These are phyloP conservation scores for Pythium angustatum DNA, from an alignment of 352 stramenopile species.

Conservation along the genomic window DNA sequence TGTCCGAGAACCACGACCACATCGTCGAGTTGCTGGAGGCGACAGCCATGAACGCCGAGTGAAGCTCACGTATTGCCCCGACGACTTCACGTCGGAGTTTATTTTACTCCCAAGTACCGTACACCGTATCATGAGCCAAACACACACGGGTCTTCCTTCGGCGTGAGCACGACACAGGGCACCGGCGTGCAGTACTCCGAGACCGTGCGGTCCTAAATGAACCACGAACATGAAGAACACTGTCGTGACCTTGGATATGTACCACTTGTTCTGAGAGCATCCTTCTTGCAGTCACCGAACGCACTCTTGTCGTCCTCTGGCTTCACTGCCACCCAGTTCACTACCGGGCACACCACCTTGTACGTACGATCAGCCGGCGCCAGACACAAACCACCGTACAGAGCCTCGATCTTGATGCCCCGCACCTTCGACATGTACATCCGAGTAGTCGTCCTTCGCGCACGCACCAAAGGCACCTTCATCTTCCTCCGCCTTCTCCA, in stretches of 20 bases:
- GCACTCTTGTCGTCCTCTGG: not conserved
- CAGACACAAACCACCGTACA: not conserved
- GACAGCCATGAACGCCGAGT: no score
- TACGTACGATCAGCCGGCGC: not conserved
- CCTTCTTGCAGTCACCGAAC: no score
- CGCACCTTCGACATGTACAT: slow-evolving; percentile 2
- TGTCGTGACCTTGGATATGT: no score
- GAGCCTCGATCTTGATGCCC: not conserved
- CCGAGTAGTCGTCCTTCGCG: not conserved
- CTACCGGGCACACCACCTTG: not conserved
- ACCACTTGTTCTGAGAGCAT: no score
- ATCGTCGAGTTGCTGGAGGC: no score
- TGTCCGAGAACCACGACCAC: no score
- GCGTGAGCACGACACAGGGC: not conserved
- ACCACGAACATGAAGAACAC: no score
- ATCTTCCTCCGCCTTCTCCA: slow-evolving; percentile 1
- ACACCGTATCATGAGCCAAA: not conserved
- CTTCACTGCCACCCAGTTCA: not conserved
- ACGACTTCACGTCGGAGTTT: no score
- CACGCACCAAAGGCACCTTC: not conserved
- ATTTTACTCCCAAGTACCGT: no score
- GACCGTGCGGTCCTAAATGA: not conserved
- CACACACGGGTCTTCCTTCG: not conserved
- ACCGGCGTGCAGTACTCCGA: not conserved
- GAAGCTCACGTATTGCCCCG: no score